phyloP scores from a whole-genome alignment of 108 stramenopile species.

The Skeletonema potamos region DNA sequence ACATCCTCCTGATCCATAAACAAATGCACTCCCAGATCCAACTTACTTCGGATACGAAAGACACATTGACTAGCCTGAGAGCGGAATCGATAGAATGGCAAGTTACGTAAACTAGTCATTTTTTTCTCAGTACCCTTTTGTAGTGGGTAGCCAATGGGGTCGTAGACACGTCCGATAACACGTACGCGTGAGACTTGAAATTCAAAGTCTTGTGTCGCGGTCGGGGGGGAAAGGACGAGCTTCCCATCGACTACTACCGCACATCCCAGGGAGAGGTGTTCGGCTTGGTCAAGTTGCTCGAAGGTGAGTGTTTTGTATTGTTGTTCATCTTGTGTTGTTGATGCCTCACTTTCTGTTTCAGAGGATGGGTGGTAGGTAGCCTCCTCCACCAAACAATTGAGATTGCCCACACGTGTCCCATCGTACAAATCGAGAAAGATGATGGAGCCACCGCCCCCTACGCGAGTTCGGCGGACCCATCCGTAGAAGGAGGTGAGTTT shows the following conservation, averaged over 20 bases:
- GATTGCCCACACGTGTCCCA: slow-evolving; percentile 55
- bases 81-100: slow-evolving; percentile 60
- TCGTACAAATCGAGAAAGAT: slow-evolving; percentile 68
- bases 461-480: slow-evolving; percentile 60
- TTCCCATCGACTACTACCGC: slow-evolving; percentile 52
- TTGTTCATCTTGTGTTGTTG: slow-evolving; percentile 42
- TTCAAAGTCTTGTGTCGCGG: slow-evolving; percentile 66
- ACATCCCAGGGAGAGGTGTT: slow-evolving; percentile 54
- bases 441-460: slow-evolving; percentile 62
- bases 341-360: not conserved
- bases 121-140: slow-evolving; percentile 73
- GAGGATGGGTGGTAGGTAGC: slow-evolving; percentile 5
- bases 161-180: slow-evolving; percentile 60
- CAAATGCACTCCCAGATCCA: slow-evolving; percentile 63
- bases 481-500: slow-evolving; percentile 49
- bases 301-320: slow-evolving; percentile 51
- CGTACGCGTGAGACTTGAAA: slow-evolving; percentile 44
- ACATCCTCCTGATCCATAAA: slow-evolving; percentile 68
- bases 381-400: slow-evolving; percentile 54
- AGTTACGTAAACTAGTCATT: slow-evolving; percentile 47
- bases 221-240: slow-evolving; percentile 59
- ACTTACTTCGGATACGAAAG: slow-evolving; percentile 60
- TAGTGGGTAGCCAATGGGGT: slow-evolving; percentile 57
- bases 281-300: slow-evolving; percentile 47
- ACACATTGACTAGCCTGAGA: slow-evolving; percentile 56